These are phyloP conservation scores for Dipteronia dyeriana DNA, from an alignment of 345 rosid genomes.

Conservation along the genomic window DNA sequence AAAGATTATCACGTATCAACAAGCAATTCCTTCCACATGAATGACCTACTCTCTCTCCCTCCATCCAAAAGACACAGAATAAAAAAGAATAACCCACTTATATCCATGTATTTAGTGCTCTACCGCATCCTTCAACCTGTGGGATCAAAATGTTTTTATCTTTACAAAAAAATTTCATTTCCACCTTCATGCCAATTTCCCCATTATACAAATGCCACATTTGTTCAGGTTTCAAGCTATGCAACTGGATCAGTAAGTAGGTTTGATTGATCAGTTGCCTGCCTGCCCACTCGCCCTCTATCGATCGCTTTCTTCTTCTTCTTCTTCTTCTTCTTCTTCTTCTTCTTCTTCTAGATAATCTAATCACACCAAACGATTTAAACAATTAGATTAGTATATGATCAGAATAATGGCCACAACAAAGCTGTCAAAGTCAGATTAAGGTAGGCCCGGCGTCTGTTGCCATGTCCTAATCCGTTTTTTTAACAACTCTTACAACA, in stretches of 20 bases:
- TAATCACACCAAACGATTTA: constrained; percentile 26
- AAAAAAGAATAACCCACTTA: constrained; percentile 2
- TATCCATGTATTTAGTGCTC: not conserved
- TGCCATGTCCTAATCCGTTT: constrained; percentile 25
- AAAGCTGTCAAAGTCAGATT: constrained; percentile 27
- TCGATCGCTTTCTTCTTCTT: no score
- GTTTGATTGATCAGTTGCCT: constrained; percentile 10
- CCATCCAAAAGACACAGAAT: not conserved
- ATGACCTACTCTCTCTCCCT: constrained; percentile 31
- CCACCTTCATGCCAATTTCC: not conserved
- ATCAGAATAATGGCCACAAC: constrained; percentile 18
- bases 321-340: no score
- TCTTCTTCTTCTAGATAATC: constrained; percentile 26
- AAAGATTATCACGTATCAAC: not conserved
- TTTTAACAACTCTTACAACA: not conserved
- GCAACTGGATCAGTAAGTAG: not conserved
- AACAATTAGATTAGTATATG: constrained; percentile 14
- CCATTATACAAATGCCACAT: not conserved
- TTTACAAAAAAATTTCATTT: not conserved
- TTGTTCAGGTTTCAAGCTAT: constrained; percentile 6
- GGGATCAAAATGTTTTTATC: constrained; percentile 9
- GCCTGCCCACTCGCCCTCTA: not conserved
- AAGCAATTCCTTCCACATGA: constrained; percentile 38
- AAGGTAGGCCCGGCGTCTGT: constrained; percentile 21
- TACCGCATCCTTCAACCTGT: not conserved